Conservation (phyloP, 2,329 filamentous ascomycete genomes). For the Periglandula ipomoeae region DNA sequence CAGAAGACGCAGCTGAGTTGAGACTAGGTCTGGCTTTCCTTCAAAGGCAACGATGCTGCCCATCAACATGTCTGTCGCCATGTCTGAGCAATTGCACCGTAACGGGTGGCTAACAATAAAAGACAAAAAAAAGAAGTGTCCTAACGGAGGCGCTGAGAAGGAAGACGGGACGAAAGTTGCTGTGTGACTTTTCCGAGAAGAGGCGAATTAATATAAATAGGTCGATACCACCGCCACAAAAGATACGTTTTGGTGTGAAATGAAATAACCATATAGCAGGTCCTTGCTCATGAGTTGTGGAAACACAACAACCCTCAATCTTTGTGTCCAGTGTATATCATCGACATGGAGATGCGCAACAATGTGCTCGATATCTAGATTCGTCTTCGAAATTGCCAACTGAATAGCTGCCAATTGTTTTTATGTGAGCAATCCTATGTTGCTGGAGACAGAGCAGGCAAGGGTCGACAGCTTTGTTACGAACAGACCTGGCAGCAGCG, state of each 20-base stretch:
- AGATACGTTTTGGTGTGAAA: background rate
- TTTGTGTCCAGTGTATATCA: background rate
- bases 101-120: background rate
- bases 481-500: background rate
- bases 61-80: slow-evolving; percentile 11
- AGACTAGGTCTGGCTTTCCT: slow-evolving; percentile 43
- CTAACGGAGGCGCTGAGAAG: too few species aligned
- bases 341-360: background rate
- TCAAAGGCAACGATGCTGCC: slow-evolving; percentile 53
- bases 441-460: background rate
- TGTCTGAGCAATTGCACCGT: slow-evolving; percentile 3
- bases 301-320: background rate
- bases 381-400: background rate
- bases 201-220: background rate
- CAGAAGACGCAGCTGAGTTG: slow-evolving; percentile 50
- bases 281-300: background rate
- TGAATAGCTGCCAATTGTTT: background rate
- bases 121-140: too few species aligned
- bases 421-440: background rate
- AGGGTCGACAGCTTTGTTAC: background rate
- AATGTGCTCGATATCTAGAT: background rate
- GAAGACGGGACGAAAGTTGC: background rate
- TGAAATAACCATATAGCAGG: background rate
- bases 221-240: background rate
- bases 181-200: background rate